These are phyloP conservation scores for Sarocladium strictum DNA, from an alignment of 2,329 filamentous ascomycete genomes.

Conservation along the genomic window DNA sequence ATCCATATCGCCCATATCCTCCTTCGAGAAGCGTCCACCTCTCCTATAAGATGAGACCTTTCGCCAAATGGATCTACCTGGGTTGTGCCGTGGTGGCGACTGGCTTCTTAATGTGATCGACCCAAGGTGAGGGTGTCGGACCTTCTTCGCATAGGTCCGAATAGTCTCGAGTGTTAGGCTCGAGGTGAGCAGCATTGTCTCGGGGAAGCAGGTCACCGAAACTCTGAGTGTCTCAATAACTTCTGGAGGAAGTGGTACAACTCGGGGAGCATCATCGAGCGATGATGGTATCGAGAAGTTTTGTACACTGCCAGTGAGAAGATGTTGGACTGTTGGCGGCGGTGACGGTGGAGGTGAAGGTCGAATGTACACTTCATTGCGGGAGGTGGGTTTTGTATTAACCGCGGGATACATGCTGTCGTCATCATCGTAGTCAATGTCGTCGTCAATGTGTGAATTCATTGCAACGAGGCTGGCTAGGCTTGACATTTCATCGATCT, in stretches of 20 bases:
- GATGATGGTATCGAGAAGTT: constrained; percentile 22
- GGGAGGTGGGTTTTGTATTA: constrained; percentile 1
- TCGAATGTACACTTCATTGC: constrained; percentile 22
- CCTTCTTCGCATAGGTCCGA: constrained; percentile 47
- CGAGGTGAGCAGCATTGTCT: constrained; percentile 51
- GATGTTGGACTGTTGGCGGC: constrained; percentile 28
- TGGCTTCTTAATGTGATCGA: background rate
- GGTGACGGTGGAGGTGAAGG: constrained; percentile 29
- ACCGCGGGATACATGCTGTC: background rate
- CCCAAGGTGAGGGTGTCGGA: constrained; percentile 31
- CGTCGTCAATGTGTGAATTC: background rate
- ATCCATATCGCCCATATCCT: background rate
- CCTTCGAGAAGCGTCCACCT: constrained; percentile 11
- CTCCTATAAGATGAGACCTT: constrained; percentile 27
- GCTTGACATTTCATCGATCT: background rate
- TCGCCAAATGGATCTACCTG: constrained; percentile 28
- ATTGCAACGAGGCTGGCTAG: background rate
- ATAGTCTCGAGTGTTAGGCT: constrained; percentile 54
- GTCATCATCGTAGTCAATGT: background rate
- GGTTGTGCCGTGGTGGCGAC: background rate
- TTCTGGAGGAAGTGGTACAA: constrained; percentile 45
- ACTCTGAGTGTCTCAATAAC: constrained; percentile 48
- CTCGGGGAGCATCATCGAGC: constrained; percentile 29
- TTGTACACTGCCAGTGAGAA: constrained; percentile 26
- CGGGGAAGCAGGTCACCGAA: constrained; percentile 51